Evolutionary conservation across 2,329 filamentous ascomycete genomes (phyloP).

Genomic region (Diaporthe sp.): DNA sequence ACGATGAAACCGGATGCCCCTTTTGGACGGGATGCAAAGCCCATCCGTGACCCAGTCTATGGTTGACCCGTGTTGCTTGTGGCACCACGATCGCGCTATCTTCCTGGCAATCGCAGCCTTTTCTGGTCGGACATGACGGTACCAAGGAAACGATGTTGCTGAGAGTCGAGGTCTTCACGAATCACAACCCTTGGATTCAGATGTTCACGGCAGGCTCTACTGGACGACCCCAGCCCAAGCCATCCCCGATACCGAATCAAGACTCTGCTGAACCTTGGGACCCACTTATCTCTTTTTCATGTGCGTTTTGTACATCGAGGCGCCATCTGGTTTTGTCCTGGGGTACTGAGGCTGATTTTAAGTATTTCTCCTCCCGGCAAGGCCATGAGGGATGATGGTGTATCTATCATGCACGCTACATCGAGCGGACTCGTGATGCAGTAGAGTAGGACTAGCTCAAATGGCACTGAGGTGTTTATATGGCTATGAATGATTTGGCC

Average conservation of each 20-base stretch:
- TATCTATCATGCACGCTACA: neutral
- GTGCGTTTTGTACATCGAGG: neutral
- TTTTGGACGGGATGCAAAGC: slow-evolving; percentile 14
- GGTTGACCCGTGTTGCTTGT: neutral
- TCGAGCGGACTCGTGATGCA: neutral
- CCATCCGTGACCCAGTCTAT: slow-evolving; percentile 16
- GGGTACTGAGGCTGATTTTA: neutral
- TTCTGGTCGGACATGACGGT: neutral
- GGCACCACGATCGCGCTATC: slow-evolving; percentile 21
- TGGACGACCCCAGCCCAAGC: neutral
- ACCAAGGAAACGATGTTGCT: neutral
- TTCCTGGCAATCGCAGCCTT: neutral
- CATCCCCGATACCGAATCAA: neutral
- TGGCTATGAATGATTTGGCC: neutral
- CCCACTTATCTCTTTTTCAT: neutral
- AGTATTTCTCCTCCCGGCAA: no score
- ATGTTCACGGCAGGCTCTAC: neutral
- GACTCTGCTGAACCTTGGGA: neutral
- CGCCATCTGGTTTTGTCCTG: neutral
- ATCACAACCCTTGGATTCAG: neutral
- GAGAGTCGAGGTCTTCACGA: neutral
- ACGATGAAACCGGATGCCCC: slow-evolving; percentile 33
- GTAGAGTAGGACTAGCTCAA: neutral
- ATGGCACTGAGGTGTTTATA: neutral
- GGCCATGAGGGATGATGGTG: neutral